phyloP scores from a whole-genome alignment of 305 asterid genomes.

The Stenogyne calaminthoides region DNA sequence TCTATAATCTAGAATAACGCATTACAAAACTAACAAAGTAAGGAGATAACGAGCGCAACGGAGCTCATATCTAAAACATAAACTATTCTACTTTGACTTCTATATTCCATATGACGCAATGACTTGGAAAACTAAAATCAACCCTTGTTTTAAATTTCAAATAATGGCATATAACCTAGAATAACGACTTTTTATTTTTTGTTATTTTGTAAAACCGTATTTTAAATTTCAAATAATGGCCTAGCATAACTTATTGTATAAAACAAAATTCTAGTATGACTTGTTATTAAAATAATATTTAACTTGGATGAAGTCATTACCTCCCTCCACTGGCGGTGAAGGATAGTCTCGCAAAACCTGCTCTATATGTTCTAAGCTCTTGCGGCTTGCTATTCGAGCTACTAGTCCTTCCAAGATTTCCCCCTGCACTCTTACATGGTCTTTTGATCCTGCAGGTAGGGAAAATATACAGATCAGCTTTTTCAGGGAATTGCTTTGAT shows the following conservation, averaged over 20 bases:
- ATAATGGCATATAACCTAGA: too few relatives aligned
- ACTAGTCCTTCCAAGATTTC: slow-evolving; percentile 99
- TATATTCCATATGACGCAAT: neutral
- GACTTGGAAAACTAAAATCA: slow-evolving; percentile 2
- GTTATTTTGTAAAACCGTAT: neutral
- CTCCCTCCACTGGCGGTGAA: slow-evolving; percentile 71
- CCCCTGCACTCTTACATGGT: slow-evolving; percentile 88
- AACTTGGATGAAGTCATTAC: slow-evolving; percentile 40
- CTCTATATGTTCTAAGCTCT: slow-evolving; percentile 77
- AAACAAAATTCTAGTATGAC: neutral
- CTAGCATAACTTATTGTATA: neutral
- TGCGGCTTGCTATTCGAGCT: slow-evolving; percentile 86
- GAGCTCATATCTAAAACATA: neutral
- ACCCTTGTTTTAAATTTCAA: neutral
- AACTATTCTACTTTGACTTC: too few relatives aligned
- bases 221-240: neutral
- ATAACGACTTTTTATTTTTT: neutral
- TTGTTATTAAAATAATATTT: slow-evolving; percentile 9
- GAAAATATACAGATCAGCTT: slow-evolving; percentile 25
- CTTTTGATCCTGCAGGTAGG: slow-evolving; percentile 75
- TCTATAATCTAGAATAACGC: neutral
- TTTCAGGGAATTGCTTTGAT: slow-evolving; percentile 4
- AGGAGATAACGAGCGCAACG: neutral
- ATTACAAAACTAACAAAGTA: neutral
- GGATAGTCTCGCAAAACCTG: slow-evolving; percentile 76